Base-by-base conservation (phyloP, 192 early-diverging fungal species). In the Backusella liffmaniae region DNA sequence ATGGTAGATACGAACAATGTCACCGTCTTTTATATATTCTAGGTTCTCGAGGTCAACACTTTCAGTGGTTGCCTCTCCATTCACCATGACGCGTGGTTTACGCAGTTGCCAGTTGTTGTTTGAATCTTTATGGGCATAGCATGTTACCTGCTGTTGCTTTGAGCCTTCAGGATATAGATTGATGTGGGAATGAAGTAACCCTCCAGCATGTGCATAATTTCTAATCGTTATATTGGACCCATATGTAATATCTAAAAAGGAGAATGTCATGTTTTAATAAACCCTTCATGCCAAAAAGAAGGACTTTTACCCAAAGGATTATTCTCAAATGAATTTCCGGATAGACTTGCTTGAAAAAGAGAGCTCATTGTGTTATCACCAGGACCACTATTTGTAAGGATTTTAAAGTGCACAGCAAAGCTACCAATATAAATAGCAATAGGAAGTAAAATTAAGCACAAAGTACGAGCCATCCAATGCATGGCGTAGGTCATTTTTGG, bases 361-460 rank as follows among this genome's bases (percentile, higher is more conserved):
- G 96, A 95, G 78, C 93, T 93, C 98, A 99, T 99, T 70, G 91
- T 89, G n/a, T 92, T 92, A 83, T 98, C 95, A 5, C 97, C 97
- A 4, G 91, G 83, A 0, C 98, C 98, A 49, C 87, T 90, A 53
- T 87, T 84, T 76, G 86, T 90, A 49, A 99, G 84, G 29, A 99
- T 89, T 44, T 88, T 81, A 86, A 99, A 99, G 83, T 99, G 98
- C 13, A 96, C 65, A 59, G 79, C 84, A 80, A 99, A 99, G 37
- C 90, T 88, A 30, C 91, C 72, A 62, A 96, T 83, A 82, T 99
- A 99, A 41, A 99, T 89, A 0, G 84, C 59, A 62, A 94, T 79
- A 18, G 98, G 98, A 15, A 97, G 39, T 5, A 92, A 82, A 70
- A 99, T 96, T 36, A 99, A 81, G 39, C 90, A 94, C 7, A 84